These are phyloP conservation scores for Arbutus unedo DNA, from an alignment of 148 eudicot species.

Conservation along the genomic window DNA sequence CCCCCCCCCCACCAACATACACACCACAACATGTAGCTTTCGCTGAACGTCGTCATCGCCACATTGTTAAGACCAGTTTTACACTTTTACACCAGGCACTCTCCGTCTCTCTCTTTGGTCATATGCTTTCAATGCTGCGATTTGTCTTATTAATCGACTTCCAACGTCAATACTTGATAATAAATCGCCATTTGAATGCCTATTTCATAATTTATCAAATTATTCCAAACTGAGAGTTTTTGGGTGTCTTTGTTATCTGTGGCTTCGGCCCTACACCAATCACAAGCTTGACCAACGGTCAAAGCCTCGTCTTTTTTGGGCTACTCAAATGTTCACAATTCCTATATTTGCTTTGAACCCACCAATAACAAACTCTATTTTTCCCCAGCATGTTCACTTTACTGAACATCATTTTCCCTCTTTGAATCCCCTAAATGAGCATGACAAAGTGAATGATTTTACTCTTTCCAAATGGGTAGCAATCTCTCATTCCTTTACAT, in stretches of 20 bases:
- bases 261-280: constrained; percentile 9
- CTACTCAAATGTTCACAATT: background rate
- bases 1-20: no score
- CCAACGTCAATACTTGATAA: constrained; percentile 4
- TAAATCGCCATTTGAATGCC: constrained; percentile 13
- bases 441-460: background rate
- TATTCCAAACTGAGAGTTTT: constrained; percentile 2
- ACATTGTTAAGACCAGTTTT: background rate
- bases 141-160: constrained; percentile 14
- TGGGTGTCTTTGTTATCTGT: constrained; percentile 14
- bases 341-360: constrained; percentile 4
- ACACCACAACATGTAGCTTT: constrained; percentile 10
- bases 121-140: background rate
- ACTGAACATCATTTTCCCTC: constrained; percentile 8
- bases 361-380: background rate
- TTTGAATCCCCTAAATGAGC: background rate
- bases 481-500: background rate
- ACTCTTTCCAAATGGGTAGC: constrained; percentile 1
- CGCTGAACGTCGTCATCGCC: constrained; percentile 6
- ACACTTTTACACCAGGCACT: constrained; percentile 15
- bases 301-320: background rate
- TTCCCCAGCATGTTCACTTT: constrained; percentile 11
- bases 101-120: constrained; percentile 16
- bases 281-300: constrained; percentile 12
- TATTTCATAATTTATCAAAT: constrained; percentile 5